Percentiles rank a stretch among this genome's conserved stretches.
These are phyloP conservation scores for Epichloe sp. DNA, from an alignment of 2,329 filamentous ascomycete genomes.

Conservation along the genomic window DNA sequence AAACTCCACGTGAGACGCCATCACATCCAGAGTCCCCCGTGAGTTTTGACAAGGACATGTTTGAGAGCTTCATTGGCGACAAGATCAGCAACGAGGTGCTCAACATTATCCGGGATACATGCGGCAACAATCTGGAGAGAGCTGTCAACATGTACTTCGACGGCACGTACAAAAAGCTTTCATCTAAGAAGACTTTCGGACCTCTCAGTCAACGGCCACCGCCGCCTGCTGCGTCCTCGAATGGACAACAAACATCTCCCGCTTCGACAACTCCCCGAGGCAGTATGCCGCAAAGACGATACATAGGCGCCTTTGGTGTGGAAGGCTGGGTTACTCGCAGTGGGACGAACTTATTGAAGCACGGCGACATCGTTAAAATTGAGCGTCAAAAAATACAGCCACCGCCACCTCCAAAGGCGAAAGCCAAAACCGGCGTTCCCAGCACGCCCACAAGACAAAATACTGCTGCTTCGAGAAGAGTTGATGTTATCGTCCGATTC, in stretches of 20 bases:
- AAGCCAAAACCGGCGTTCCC: slow-evolving; percentile 25
- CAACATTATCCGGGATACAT: slow-evolving; percentile 36
- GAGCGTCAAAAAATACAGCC: slow-evolving; percentile 68
- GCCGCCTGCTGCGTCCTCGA: neutral
- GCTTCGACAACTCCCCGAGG: slow-evolving; percentile 3
- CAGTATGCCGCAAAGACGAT: slow-evolving; percentile 38
- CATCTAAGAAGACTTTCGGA: slow-evolving; percentile 11
- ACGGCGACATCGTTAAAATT: slow-evolving; percentile 74
- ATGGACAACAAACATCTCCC: neutral
- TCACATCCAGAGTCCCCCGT: slow-evolving; percentile 17
- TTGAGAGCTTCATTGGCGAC: slow-evolving; percentile 47
- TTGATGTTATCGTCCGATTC: slow-evolving; percentile 85
- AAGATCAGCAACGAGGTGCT: slow-evolving; percentile 37
- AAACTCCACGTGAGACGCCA: slow-evolving; percentile 5
- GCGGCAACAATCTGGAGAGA: slow-evolving; percentile 44
- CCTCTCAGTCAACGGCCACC: neutral
- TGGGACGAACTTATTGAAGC: slow-evolving; percentile 59
- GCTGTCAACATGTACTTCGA: slow-evolving; percentile 61
- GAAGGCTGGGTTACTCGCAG: slow-evolving; percentile 87
- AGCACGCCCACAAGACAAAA: slow-evolving; percentile 22
- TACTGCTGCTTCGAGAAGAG: slow-evolving; percentile 47
- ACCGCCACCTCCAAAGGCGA: slow-evolving; percentile 33
- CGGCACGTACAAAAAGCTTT: slow-evolving; percentile 47
- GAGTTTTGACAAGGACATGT: slow-evolving; percentile 42
- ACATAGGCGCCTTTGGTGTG: slow-evolving; percentile 84